A percentile compares a stretch with the other conserved stretches of the same genome.
These are phyloP conservation scores for Acidiella bohemica DNA, from an alignment of 495 filamentous ascomycete species.

Conservation along the genomic window DNA sequence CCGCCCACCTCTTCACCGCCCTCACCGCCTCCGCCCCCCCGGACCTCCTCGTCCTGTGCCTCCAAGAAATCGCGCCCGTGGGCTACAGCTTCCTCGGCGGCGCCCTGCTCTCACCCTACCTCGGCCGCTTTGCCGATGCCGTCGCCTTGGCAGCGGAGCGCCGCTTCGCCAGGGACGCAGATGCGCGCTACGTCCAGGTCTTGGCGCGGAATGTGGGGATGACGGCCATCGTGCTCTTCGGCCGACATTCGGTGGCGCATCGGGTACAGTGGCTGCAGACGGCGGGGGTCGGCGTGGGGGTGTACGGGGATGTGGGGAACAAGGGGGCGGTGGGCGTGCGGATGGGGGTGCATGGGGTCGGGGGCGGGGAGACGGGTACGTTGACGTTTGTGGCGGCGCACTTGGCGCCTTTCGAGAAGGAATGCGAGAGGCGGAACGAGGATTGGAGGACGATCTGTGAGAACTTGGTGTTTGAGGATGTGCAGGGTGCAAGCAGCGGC, in stretches of 20 bases:
- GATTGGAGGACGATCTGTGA: slow-evolving; percentile 78
- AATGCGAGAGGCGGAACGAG: slow-evolving; percentile 53
- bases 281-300: slow-evolving; percentile 66
- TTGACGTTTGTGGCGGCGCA: slow-evolving; percentile 83
- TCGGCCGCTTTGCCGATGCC: slow-evolving; percentile 50
- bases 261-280: slow-evolving; percentile 48
- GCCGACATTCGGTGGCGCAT: slow-evolving; percentile 39
- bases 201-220: slow-evolving; percentile 63
- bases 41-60: slow-evolving; percentile 38
- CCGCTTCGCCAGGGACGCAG: not conserved
- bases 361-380: slow-evolving; percentile 35
- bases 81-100: slow-evolving; percentile 76
- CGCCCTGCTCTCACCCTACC: slow-evolving; percentile 61
- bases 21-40: slow-evolving; percentile 34
- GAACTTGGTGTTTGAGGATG: slow-evolving; percentile 55
- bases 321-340: slow-evolving; percentile 81
- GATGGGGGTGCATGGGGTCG: slow-evolving; percentile 39
- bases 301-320: slow-evolving; percentile 74
- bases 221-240: slow-evolving; percentile 78
- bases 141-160: slow-evolving; percentile 49
- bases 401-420: slow-evolving; percentile 71
- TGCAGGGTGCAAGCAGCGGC: slow-evolving; percentile 4
- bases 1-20: slow-evolving; percentile 56
- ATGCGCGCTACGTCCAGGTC: slow-evolving; percentile 35
- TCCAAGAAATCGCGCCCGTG: slow-evolving; percentile 86